A percentile compares a stretch with the other conserved stretches of the same genome.
phyloP scores from a whole-genome alignment of 768 basidiomycete genomes.

The Tremella yokohamensis region DNA sequence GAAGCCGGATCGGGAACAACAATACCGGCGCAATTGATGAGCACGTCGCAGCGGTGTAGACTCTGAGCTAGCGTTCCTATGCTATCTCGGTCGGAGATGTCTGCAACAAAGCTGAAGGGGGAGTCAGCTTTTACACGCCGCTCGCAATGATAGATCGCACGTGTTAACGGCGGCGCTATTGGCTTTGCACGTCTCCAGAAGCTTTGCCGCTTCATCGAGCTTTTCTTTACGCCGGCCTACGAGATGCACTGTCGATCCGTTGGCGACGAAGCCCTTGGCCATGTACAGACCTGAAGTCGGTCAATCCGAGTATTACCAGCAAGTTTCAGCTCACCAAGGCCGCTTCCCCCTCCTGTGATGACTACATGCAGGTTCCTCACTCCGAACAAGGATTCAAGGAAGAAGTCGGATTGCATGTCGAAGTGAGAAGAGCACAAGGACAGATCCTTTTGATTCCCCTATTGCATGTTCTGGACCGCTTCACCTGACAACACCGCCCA shows the following conservation, averaged over 20 bases:
- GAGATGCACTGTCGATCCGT: conserved; percentile 42
- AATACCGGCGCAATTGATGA: conserved; percentile 37
- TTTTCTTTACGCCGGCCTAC: conserved; percentile 34
- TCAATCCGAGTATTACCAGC: neutral
- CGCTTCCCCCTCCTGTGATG: conserved; percentile 26
- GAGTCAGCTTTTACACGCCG: neutral
- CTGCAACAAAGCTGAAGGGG: conserved; percentile 20
- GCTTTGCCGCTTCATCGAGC: conserved; percentile 28
- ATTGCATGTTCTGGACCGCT: no score
- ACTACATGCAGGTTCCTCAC: conserved; percentile 23
- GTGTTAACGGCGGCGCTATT: conserved; percentile 8
- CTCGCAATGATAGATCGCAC: conserved; percentile 8
- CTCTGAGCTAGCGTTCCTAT: conserved; percentile 15
- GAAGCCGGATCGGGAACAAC: conserved; percentile 20
- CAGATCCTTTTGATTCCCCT: no score
- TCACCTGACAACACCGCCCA: no score
- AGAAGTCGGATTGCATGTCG: neutral
- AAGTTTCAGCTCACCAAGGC: conserved; percentile 11
- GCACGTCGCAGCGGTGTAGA: conserved; percentile 18
- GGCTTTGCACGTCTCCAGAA: conserved; percentile 8
- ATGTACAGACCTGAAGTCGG: conserved; percentile 21
- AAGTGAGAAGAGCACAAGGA: no score
- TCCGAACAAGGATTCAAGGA: conserved; percentile 8
- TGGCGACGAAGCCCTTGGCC: conserved; percentile 33
- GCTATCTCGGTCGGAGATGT: conserved; percentile 29